phyloP scores from a whole-genome alignment of 352 stramenopile species.

The Elongisporangium senticosum region DNA sequence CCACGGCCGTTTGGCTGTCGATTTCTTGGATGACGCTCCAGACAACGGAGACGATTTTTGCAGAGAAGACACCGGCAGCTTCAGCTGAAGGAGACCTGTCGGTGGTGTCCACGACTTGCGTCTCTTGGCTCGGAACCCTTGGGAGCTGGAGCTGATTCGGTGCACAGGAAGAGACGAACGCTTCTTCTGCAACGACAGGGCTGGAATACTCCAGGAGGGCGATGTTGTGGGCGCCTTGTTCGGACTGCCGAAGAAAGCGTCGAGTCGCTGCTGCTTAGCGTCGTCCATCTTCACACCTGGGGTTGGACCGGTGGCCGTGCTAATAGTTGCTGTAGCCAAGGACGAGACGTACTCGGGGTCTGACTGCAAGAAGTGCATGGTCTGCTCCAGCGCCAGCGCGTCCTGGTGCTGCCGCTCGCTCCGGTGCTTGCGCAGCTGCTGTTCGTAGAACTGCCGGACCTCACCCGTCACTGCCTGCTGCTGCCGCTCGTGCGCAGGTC shows the following conservation, averaged over 20 bases:
- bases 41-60: not conserved
- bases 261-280: conserved; percentile 34
- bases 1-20: conserved; percentile 34
- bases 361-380: conserved; percentile 46
- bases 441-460: conserved; percentile 38
- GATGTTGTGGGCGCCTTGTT: not conserved
- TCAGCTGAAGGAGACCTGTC: not conserved
- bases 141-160: not conserved
- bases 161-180: not conserved
- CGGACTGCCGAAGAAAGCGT: conserved; percentile 25
- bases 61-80: not conserved
- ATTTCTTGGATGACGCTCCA: not conserved
- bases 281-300: not conserved
- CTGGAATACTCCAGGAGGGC: not conserved
- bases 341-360: conserved; percentile 36
- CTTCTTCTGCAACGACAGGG: not conserved
- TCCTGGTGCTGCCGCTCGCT: conserved; percentile 25
- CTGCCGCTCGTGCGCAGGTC: conserved; percentile 11
- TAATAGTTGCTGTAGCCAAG: not conserved
- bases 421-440: conserved; percentile 25
- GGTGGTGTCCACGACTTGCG: not conserved
- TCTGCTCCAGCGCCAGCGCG: conserved; percentile 35
- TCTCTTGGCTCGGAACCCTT: not conserved
- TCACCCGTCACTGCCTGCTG: conserved; percentile 16
- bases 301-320: not conserved